Evolutionary conservation across 176 grass and related monocot species (phyloP), one percentile per base, ranked within the genome.

Genomic region (Rhipidocladum racemiflorum): DNA sequence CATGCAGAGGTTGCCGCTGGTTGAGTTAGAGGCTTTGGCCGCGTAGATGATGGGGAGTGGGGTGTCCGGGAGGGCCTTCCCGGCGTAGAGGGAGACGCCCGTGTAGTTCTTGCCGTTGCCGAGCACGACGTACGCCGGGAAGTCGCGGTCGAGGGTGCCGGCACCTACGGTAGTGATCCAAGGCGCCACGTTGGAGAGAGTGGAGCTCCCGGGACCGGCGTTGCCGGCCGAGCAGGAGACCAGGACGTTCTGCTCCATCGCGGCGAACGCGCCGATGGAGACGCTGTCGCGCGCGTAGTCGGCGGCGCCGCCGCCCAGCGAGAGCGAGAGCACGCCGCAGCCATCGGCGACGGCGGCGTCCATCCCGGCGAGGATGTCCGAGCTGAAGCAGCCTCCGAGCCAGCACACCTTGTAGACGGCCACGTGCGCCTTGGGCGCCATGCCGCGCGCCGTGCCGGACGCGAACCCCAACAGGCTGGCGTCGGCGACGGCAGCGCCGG

Each of bases 331-430:
- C 29, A 97, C 92, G 20, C 91, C 83, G 54, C 95, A 97, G 0
- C 95, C 95, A 61, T 97, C 95, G 27, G 82, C 82, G 32, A 97
- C 84, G 18, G 84, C 95, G 27, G 85, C 87, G 57, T 97, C 95
- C 80, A 97, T 92, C 0, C 88, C 95, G 0, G 95, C 95, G 7
- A 97, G 88, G 69, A 97, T 97, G 84, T 97, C 95, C 0, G 95
- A 94, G 86, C 92, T 93, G 78, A 93, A 97, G 79, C 95, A 97
- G 4, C 95, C 95, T 0, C 90, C 90, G 17, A 83, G 76, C 95
- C 95, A 97, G 81, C 95, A 97, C 82, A 97, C 95, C 92, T 97
- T 97, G 88, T 97, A 97, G 5, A 38, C 80, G 0, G 94, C 91
- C 12, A 97, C 79, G 78, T 91, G 91, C 11, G 94, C 91, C 32